Conservation (phyloP, 192 early-diverging fungal genomes). For the Irineochytrium annulatum region DNA sequence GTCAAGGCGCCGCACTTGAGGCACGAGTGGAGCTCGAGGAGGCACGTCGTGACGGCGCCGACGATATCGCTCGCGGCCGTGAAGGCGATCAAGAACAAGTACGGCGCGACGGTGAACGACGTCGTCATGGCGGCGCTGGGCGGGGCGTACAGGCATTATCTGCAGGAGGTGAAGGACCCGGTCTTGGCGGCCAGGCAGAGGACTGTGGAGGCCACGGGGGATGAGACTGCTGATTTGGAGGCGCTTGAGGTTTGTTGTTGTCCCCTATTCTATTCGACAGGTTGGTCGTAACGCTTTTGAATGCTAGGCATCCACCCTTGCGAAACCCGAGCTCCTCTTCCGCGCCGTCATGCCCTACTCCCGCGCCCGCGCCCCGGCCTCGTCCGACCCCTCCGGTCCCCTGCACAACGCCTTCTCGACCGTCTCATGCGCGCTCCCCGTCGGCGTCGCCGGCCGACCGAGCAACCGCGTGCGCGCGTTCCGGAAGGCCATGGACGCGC, state of each 20-base stretch:
- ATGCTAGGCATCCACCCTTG: no score
- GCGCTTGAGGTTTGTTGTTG: no score
- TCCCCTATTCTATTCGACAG: no score
- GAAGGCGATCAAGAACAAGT: constrained; percentile 6
- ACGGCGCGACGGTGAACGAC: constrained; percentile 14
- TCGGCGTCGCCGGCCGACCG: constrained; percentile 4
- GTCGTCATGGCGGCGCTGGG: constrained; percentile 12
- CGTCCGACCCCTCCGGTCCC: background rate
- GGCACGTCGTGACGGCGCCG: background rate
- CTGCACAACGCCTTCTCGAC: constrained; percentile 11
- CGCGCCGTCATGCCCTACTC: no score
- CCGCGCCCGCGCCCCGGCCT: no score
- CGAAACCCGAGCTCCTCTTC: no score
- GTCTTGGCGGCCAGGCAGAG: no score
- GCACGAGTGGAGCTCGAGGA: background rate
- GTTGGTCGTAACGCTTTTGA: no score
- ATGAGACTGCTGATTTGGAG: no score
- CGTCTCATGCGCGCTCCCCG: constrained; percentile 5
- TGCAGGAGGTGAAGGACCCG: background rate
- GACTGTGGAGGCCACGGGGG: no score
- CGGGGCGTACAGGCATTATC: constrained; percentile 8
- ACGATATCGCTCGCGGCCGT: constrained; percentile 10
- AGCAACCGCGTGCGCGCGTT: background rate
- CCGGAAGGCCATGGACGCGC: background rate
- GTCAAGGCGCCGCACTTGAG: background rate